Percentiles rank a stretch among this genome's conserved stretches.
Conservation (phyloP, 202 grass and related monocot genomes). For the Schoenoplectus tabernaemontani region DNA sequence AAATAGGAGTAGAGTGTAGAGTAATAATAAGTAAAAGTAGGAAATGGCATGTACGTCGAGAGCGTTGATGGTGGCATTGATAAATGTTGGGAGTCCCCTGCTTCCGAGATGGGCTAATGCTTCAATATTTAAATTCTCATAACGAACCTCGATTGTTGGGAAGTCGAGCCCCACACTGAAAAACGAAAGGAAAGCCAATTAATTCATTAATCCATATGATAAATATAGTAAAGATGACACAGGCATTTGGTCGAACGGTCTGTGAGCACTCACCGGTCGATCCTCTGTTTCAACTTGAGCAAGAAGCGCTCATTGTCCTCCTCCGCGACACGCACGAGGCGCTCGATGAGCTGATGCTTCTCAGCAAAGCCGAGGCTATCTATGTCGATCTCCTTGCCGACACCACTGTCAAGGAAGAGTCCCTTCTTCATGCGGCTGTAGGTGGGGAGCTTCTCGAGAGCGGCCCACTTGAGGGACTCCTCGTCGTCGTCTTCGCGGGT, state of each 20-base stretch:
- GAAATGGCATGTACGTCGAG: constrained; percentile 30
- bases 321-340: constrained; percentile 46
- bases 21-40: neutral
- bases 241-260: neutral
- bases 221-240: too few species aligned
- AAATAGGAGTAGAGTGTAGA: too few species aligned
- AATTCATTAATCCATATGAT: too few species aligned
- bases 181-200: neutral
- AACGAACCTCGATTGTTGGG: constrained; percentile 60
- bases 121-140: constrained; percentile 53
- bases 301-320: constrained; percentile 72
- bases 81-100: constrained; percentile 51
- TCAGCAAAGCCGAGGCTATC: constrained; percentile 32
- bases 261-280: constrained; percentile 32
- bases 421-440: constrained; percentile 48
- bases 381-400: constrained; percentile 39
- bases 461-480: constrained; percentile 68
- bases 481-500: constrained; percentile 47
- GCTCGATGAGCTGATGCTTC: constrained; percentile 37
- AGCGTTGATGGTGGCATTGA: constrained; percentile 45
- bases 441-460: constrained; percentile 65
- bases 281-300: too few species aligned
- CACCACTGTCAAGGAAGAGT: constrained; percentile 19
- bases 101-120: constrained; percentile 44
- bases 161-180: constrained; percentile 57